These are phyloP conservation scores for Phaffia australis DNA, from an alignment of 768 basidiomycete genomes.

Conservation along the genomic window DNA sequence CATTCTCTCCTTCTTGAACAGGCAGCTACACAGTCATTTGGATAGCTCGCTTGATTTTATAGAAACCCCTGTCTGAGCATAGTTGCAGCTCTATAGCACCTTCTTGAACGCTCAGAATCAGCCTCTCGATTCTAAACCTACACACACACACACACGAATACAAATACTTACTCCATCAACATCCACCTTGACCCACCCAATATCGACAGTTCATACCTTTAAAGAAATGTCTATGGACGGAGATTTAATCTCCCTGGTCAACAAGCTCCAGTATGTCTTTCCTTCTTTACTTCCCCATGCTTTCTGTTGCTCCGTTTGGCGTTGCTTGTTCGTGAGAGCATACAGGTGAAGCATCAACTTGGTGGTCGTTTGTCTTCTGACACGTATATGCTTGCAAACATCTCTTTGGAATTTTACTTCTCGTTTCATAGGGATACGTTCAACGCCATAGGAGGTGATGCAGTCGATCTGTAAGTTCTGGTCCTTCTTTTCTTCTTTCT, in stretches of 20 bases:
- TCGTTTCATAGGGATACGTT: slow-evolving; percentile 35
- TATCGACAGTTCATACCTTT: not conserved
- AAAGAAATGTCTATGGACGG: slow-evolving; percentile 60
- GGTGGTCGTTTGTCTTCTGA: too few species aligned
- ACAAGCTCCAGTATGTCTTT: slow-evolving; percentile 67
- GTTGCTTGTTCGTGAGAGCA: slow-evolving; percentile 44
- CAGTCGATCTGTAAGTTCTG: slow-evolving; percentile 37
- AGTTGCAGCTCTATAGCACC: too few species aligned
- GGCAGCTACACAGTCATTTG: too few species aligned
- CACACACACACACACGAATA: too few species aligned
- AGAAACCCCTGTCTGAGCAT: too few species aligned
- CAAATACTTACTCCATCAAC: too few species aligned
- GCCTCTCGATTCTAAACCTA: too few species aligned
- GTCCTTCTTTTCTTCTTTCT: slow-evolving; percentile 8
- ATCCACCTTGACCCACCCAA: too few species aligned
- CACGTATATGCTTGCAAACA: slow-evolving; percentile 75
- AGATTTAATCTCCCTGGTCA: slow-evolving; percentile 86
- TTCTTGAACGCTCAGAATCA: too few species aligned
- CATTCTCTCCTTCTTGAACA: too few species aligned
- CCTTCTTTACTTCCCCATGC: not conserved
- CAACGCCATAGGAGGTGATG: slow-evolving; percentile 40
- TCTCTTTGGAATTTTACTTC: slow-evolving; percentile 35
- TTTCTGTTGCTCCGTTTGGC: slow-evolving; percentile 71
- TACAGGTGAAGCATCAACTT: too few species aligned
- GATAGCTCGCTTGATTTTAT: too few species aligned